Evolutionary conservation across 768 basidiomycete species (phyloP).

Genomic region (Gymnopilus dilepis): DNA sequence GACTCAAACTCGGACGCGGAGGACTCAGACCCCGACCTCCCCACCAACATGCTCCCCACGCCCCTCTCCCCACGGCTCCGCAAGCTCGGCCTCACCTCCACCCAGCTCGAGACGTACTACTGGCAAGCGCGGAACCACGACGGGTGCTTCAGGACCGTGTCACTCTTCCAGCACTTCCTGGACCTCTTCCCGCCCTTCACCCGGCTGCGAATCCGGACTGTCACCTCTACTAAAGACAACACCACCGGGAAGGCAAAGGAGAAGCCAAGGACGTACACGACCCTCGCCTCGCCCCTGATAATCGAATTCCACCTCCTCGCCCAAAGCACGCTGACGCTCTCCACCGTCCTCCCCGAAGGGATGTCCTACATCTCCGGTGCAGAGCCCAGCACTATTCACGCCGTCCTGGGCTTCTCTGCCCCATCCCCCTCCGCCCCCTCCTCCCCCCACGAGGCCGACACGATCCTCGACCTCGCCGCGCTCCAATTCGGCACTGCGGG

Average conservation of each 20-base stretch:
- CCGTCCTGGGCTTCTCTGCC: constrained; percentile 25
- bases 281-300: constrained; percentile 18
- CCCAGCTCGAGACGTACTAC: constrained; percentile 27
- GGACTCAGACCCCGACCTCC: constrained; percentile 21
- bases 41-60: constrained; percentile 23
- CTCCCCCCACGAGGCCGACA: no score
- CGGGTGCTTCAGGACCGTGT: constrained; percentile 24
- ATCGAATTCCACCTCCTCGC: constrained; percentile 24
- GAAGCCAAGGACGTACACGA: constrained; percentile 17
- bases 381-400: constrained; percentile 14
- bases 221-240: not conserved
- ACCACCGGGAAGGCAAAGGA: constrained; percentile 11
- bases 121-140: constrained; percentile 31
- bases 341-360: constrained; percentile 15
- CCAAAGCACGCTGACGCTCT: constrained; percentile 17
- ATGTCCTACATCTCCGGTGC: constrained; percentile 23
- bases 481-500: constrained; percentile 32
- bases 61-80: not conserved
- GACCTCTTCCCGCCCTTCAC: constrained; percentile 26
- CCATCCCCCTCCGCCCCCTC: no score
- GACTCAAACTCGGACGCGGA: not conserved
- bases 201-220: constrained; percentile 24
- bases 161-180: constrained; percentile 28
- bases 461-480: constrained; percentile 28
- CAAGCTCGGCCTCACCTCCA: constrained; percentile 19